phyloP scores from a whole-genome alignment of 2,329 filamentous ascomycete species.

The Aspergillus sclerotialis region DNA sequence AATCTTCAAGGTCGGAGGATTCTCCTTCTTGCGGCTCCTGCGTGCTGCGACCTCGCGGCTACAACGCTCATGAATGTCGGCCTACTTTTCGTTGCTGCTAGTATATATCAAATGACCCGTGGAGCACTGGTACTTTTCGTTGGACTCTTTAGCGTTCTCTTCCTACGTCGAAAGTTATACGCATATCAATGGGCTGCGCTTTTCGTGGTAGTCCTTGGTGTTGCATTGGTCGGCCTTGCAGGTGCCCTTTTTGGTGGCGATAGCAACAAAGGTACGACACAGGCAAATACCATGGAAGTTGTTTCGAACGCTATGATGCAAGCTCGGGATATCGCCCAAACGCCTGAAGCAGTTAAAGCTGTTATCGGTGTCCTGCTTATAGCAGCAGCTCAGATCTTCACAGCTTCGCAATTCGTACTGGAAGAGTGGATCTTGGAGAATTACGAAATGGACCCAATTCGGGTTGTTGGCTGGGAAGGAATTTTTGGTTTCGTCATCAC shows the following conservation, averaged over 20 bases:
- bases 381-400: constrained; percentile 92
- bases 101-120: constrained; percentile 97
- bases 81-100: constrained; percentile 85
- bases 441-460: constrained; percentile 74
- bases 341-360: constrained; percentile 58
- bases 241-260: constrained; percentile 70
- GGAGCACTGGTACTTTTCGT: constrained; percentile 94
- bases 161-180: constrained; percentile 70
- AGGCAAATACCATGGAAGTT: constrained; percentile 18
- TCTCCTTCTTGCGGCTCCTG: constrained; percentile 71
- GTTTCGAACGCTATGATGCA: constrained; percentile 38
- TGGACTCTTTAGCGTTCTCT: constrained; percentile 87
- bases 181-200: constrained; percentile 92
- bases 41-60: constrained; percentile 87
- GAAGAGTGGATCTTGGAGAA: constrained; percentile 88
- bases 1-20: constrained; percentile 65
- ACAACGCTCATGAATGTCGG: constrained; percentile 98
- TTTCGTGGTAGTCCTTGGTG: constrained; percentile 77
- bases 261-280: constrained; percentile 28
- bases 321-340: constrained; percentile 34
- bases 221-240: constrained; percentile 82
- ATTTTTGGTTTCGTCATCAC: constrained; percentile 83
- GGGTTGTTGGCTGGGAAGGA: constrained; percentile 94
- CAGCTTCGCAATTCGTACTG: constrained; percentile 88
- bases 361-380: constrained; percentile 83